phyloP scores from a whole-genome alignment of 768 basidiomycete genomes.

The Tremella yokohamensis region DNA sequence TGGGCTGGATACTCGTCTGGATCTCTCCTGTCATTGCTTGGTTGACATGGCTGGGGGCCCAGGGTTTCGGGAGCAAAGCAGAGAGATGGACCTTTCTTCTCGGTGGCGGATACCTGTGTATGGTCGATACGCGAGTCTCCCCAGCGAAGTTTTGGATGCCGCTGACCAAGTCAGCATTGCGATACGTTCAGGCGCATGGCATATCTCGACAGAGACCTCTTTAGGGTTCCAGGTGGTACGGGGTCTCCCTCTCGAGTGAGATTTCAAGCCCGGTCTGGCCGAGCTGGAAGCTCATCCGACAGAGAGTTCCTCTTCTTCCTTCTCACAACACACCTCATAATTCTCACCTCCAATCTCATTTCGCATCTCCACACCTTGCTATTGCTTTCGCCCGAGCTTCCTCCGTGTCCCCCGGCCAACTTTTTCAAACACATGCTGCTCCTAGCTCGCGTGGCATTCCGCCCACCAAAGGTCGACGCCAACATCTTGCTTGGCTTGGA shows the following conservation, averaged over 20 bases:
- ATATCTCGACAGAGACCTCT: constrained; percentile 32
- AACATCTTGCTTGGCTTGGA: constrained; percentile 24
- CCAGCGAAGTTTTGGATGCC: neutral
- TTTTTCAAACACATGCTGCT: constrained; percentile 36
- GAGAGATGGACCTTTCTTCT: constrained; percentile 10
- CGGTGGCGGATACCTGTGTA: constrained; percentile 32
- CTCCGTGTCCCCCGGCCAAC: constrained; percentile 42
- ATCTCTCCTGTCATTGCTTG: constrained; percentile 43
- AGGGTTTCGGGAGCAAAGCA: constrained; percentile 13
- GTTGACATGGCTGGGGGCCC: constrained; percentile 41
- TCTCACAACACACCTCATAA: constrained; percentile 41
- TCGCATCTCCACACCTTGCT: constrained; percentile 59
- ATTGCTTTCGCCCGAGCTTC: constrained; percentile 62
- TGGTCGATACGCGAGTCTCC: constrained; percentile 46
- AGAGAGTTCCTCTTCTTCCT: constrained; percentile 49
- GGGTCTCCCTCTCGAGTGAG: constrained; percentile 48
- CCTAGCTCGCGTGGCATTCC: constrained; percentile 34
- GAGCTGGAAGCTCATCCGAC: neutral
- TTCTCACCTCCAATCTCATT: constrained; percentile 39
- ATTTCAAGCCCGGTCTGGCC: neutral
- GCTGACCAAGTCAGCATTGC: constrained; percentile 31
- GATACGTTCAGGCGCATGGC: constrained; percentile 40
- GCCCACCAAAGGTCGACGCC: constrained; percentile 29
- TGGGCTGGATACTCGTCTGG: constrained; percentile 47
- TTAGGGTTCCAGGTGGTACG: constrained; percentile 33